Evolutionary conservation across 108 stramenopile genomes (phyloP).

Genomic region (Fistulifera solaris): DNA sequence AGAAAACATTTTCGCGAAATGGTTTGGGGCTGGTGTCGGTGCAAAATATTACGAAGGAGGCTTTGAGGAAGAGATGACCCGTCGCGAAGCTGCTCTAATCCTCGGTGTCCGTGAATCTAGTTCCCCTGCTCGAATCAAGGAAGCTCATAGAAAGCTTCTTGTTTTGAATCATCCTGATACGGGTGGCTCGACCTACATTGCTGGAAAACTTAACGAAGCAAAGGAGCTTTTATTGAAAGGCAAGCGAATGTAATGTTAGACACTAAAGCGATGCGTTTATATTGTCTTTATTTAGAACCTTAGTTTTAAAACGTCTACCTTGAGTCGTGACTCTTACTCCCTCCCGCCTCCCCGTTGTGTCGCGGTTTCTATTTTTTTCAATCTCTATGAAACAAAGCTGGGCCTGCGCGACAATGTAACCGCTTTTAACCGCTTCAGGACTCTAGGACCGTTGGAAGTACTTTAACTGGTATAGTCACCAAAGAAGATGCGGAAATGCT

Average conservation of each 20-base stretch:
- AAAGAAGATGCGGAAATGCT: too few species aligned
- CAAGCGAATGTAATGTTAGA: conserved; percentile 12
- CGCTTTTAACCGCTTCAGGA: too few species aligned
- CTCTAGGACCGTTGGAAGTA: too few species aligned
- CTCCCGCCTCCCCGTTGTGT: too few species aligned
- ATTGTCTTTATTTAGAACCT: too few species aligned
- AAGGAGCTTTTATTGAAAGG: conserved; percentile 95
- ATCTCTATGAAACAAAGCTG: too few species aligned
- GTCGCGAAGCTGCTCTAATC: conserved; percentile 95
- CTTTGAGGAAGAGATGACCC: conserved; percentile 97
- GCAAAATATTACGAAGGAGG: conserved; percentile 95
- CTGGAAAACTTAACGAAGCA: conserved; percentile 97
- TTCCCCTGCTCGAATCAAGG: conserved; percentile 83
- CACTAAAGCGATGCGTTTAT: too few species aligned
- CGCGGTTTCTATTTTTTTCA: too few species aligned
- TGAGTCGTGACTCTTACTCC: too few species aligned
- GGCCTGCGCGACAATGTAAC: too few species aligned
- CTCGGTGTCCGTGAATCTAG: conserved; percentile 93
- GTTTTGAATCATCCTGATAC: conserved; percentile 98
- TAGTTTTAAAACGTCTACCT: too few species aligned
- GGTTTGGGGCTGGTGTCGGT: conserved; percentile 71
- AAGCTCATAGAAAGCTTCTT: conserved; percentile 92
- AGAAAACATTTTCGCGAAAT: conserved; percentile 74
- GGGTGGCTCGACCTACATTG: conserved; percentile 93
- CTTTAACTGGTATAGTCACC: too few species aligned